A percentile compares a stretch with the other conserved stretches of the same genome.
phyloP scores from a whole-genome alignment of 352 stramenopile species.

The Thraustochytrium striatum region DNA sequence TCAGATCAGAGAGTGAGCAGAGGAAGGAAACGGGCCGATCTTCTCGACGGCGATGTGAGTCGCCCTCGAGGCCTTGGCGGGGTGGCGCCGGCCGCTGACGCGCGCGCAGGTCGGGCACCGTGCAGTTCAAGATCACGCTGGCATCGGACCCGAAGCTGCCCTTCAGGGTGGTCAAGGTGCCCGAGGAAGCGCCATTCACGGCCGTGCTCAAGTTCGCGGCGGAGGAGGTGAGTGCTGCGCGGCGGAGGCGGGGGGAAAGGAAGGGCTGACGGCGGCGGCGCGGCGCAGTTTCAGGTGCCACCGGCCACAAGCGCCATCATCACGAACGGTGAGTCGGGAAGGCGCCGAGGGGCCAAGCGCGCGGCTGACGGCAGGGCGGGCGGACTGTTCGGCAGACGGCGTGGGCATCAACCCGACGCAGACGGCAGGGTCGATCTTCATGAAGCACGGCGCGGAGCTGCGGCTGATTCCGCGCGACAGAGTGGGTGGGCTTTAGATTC shows the following conservation, averaged over 20 bases:
- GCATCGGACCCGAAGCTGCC: slow-evolving; percentile 77
- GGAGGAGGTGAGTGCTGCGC: slow-evolving; percentile 64
- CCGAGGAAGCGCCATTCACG: slow-evolving; percentile 72
- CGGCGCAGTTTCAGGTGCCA: slow-evolving; percentile 67
- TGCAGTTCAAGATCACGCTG: slow-evolving; percentile 77
- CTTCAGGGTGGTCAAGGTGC: slow-evolving; percentile 74
- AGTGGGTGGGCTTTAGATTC: slow-evolving; percentile 62
- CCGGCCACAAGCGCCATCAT: slow-evolving; percentile 75
- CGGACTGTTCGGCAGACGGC: slow-evolving; percentile 59
- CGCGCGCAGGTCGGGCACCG: slow-evolving; percentile 59
- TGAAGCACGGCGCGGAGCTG: slow-evolving; percentile 75
- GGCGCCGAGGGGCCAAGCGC: not conserved
- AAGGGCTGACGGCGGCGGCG: not conserved
- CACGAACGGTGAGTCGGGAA: slow-evolving; percentile 63
- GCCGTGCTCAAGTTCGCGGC: slow-evolving; percentile 76
- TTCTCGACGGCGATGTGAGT: too few species aligned
- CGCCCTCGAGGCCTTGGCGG: too few species aligned
- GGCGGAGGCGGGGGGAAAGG: not conserved
- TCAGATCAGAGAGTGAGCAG: too few species aligned
- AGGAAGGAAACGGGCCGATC: too few species aligned
- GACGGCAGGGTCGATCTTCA: slow-evolving; percentile 71
- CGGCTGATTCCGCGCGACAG: slow-evolving; percentile 73
- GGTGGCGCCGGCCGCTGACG: not conserved
- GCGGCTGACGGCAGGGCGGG: not conserved
- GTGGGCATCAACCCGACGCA: slow-evolving; percentile 77